These are phyloP conservation scores for Gynandropsis gynandra DNA, from an alignment of 345 rosid species.

Conservation along the genomic window DNA sequence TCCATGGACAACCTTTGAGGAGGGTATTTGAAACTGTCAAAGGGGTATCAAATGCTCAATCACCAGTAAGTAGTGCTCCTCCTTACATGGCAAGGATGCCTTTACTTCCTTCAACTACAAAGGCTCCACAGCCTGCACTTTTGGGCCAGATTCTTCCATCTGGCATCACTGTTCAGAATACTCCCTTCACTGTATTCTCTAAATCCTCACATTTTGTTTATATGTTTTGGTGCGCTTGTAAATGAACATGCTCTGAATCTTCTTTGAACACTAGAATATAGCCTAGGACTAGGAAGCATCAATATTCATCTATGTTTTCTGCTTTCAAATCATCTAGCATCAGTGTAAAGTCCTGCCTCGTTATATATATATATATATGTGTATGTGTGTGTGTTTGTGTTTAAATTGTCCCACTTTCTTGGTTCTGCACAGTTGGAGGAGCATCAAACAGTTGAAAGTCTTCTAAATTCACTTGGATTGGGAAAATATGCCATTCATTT, in stretches of 20 bases:
- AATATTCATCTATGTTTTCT: conserved; percentile 3
- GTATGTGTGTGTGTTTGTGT: too few species aligned
- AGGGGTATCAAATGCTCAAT: conserved; percentile 46
- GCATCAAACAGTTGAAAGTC: conserved; percentile 69
- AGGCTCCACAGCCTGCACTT: conserved; percentile 42
- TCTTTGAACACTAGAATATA: background rate
- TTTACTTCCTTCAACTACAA: conserved; percentile 44
- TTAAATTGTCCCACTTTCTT: conserved; percentile 13
- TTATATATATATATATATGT: conserved; percentile 8
- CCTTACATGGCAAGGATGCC: conserved; percentile 45
- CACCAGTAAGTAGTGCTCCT: conserved; percentile 37
- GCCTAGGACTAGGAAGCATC: background rate
- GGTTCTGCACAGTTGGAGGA: conserved; percentile 47
- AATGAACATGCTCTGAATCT: background rate
- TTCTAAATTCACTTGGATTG: conserved; percentile 66
- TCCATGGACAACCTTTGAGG: conserved; percentile 41
- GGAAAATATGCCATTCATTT: conserved; percentile 63
- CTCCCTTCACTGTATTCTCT: conserved; percentile 46
- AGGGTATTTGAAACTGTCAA: conserved; percentile 50
- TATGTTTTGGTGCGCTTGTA: conserved; percentile 12
- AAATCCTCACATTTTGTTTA: conserved; percentile 9
- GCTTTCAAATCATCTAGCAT: conserved; percentile 1
- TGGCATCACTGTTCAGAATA: conserved; percentile 37
- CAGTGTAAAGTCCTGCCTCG: background rate
- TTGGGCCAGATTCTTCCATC: conserved; percentile 47